phyloP scores from a whole-genome alignment of 495 filamentous ascomycete species.

The Hyaloscypha hepaticicola region DNA sequence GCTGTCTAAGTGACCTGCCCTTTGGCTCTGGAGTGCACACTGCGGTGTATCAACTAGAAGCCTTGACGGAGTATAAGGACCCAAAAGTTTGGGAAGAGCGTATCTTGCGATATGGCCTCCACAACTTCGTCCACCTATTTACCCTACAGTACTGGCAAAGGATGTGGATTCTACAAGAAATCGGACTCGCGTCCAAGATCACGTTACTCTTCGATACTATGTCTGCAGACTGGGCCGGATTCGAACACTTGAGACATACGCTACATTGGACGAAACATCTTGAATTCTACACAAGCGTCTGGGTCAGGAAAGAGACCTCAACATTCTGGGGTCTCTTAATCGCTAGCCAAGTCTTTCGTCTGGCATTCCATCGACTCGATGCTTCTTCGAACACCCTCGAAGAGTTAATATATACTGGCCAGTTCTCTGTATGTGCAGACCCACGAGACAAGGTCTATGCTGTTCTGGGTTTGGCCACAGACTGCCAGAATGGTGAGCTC shows the following conservation, averaged over 20 bases:
- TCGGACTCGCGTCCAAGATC: not conserved
- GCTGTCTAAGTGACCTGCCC: not conserved
- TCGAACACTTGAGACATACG: not conserved
- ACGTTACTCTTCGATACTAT: not conserved
- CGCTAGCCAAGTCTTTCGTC: not conserved
- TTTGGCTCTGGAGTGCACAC: not conserved
- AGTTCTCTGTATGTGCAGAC: not conserved
- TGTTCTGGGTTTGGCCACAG: not conserved
- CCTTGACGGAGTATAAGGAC: not conserved
- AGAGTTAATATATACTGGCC: not conserved
- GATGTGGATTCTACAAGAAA: not conserved
- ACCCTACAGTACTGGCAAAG: not conserved
- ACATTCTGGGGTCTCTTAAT: not conserved
- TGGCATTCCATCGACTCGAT: not conserved
- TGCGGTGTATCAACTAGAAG: not conserved
- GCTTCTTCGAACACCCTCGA: not conserved
- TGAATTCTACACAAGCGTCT: too few relatives aligned
- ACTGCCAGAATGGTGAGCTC: not conserved
- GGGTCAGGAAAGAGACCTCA: too few relatives aligned
- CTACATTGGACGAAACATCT: not conserved
- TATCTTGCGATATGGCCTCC: too few relatives aligned
- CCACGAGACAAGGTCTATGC: not conserved
- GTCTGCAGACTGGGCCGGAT: not conserved
- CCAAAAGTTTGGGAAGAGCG: too few relatives aligned
- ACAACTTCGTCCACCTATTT: not conserved